phyloP scores from a whole-genome alignment of 2,329 filamentous ascomycete species.

The Colletotrichum sp. region DNA sequence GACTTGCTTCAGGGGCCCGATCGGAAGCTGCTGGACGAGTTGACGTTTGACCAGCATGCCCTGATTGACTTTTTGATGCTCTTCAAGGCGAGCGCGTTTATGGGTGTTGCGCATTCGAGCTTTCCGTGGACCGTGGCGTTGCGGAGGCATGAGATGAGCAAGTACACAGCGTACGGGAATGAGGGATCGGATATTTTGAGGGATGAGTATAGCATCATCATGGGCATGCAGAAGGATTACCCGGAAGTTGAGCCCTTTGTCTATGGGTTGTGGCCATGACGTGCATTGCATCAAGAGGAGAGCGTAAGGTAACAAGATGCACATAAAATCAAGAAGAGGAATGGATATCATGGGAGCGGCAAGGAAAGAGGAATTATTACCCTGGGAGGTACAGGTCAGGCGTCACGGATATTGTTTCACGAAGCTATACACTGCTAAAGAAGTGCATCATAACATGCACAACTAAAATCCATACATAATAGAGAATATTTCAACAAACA shows the following conservation, averaged over 20 bases:
- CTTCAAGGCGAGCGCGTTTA: conserved; percentile 35
- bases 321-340: not conserved
- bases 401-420: not conserved
- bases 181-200: conserved; percentile 33
- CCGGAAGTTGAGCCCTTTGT: conserved; percentile 34
- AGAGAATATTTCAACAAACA: not conserved
- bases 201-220: conserved; percentile 35
- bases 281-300: not conserved
- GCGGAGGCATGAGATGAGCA: conserved; percentile 36
- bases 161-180: conserved; percentile 28
- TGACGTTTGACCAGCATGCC: conserved; percentile 38
- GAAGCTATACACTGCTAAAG: not conserved
- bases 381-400: not conserved
- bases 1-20: conserved; percentile 29
- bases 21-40: conserved; percentile 21
- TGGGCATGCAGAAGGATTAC: conserved; percentile 35
- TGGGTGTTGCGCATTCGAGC: conserved; percentile 37
- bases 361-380: not conserved
- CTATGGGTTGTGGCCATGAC: conserved; percentile 33
- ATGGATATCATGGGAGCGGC: rapidly evolving
- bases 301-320: not conserved
- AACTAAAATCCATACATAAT: not conserved
- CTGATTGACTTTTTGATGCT: conserved; percentile 37
- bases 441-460: not conserved
- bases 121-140: conserved; percentile 37